A percentile compares a stretch with the other conserved stretches of the same genome.
These are phyloP conservation scores for Heritiera littoralis DNA, from an alignment of 345 rosid genomes.

Conservation along the genomic window DNA sequence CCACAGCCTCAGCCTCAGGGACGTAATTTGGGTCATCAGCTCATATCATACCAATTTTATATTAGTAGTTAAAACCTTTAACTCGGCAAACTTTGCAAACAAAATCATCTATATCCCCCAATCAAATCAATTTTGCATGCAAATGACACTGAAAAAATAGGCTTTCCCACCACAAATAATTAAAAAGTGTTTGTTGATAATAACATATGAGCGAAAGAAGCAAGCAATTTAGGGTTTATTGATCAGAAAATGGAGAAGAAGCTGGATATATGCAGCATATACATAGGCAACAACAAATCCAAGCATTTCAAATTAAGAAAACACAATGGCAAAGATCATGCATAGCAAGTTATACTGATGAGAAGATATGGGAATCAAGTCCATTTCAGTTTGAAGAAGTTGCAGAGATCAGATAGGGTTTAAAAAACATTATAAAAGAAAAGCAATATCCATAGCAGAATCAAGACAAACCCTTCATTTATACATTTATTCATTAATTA, in stretches of 20 bases:
- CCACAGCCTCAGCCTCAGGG: conserved; percentile 6
- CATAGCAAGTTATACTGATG: not conserved
- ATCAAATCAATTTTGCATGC: not conserved
- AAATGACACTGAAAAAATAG: not conserved
- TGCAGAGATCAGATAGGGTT: not conserved
- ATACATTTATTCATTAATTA: not conserved
- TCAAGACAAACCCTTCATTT: conserved; percentile 21
- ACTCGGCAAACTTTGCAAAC: not conserved
- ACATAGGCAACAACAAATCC: not conserved
- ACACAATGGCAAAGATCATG: not conserved
- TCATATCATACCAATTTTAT: not conserved
- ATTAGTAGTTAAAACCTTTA: not conserved
- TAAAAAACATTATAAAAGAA: not conserved
- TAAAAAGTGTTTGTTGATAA: not conserved
- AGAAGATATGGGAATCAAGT: not conserved
- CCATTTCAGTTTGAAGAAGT: conserved; percentile 9
- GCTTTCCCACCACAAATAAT: not conserved
- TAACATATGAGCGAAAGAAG: not conserved
- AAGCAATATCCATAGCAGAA: not conserved
- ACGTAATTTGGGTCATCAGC: too few relatives aligned
- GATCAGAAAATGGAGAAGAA: not conserved
- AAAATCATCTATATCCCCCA: not conserved
- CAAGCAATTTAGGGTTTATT: not conserved
- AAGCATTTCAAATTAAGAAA: not conserved
- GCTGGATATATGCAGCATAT: not conserved